Base-by-base conservation (phyloP, 129 eudicot genomes). In the Chrysanthemum seticuspe region DNA sequence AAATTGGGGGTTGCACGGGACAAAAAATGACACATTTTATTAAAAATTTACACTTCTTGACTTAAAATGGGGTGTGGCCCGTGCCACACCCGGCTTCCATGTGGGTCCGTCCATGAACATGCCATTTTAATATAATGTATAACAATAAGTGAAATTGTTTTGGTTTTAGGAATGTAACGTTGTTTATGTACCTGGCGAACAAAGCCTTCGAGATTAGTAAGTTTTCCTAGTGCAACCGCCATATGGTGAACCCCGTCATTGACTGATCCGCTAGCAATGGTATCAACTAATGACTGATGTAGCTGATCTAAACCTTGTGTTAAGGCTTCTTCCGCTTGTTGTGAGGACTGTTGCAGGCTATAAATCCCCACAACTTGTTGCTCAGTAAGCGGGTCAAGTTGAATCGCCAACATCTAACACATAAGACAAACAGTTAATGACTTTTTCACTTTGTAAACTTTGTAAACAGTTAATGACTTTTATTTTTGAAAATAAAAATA, bases 211-310 rank as follows among this genome's bases (percentile, higher is more conserved):
- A 94, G 98, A 87, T 88, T 94, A 40, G 98, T 67, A 44, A 94
- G 98, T 82, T 94, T 88, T 77, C 96, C 96, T 0, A 94, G 83
- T 51, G 98, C 98, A 57, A 90, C 76, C 31, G 92, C 96, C 98
- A 90, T 94, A 64, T 88, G 98, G 61, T 90, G 98, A 89, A 94
- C 82, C 76, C 93, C 90, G 15, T 87, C 91, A 3, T 84, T 77
- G 27, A 81, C 45, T 0, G 92, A 81, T 3, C 89, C 95, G 14
- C 76, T 72, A 21, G 97, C 87, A 40, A 90, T 73, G n/a, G 96
- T 90, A 61, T 89, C 97, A 1, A 86, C 78, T 31, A 93, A 70
- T 56, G 98, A 93, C 72, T 90, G 96, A 49, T 90, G 95, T 40
- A 93, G 82, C 36, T 93, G 96, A 13, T 93, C 98, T 23, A 90